phyloP scores from a whole-genome alignment of 106 monocot species.

The Dendrobium officinale region DNA sequence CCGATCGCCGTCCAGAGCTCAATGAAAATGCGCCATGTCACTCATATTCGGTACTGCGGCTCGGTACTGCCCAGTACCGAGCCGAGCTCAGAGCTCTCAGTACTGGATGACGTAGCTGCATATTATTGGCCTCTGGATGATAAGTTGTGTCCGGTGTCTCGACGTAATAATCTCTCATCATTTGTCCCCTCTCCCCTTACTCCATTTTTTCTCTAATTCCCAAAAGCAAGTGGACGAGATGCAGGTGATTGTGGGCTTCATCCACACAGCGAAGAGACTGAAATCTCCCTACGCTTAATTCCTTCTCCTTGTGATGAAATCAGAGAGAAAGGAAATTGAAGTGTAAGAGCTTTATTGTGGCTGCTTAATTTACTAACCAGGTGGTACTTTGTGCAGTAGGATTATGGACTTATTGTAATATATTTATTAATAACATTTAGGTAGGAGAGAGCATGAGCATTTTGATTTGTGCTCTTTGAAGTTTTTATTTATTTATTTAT shows the following conservation, averaged over 20 bases:
- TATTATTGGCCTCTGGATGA: too few species aligned
- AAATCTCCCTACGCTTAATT: constrained; percentile 9
- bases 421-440: neutral
- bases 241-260: constrained; percentile 28
- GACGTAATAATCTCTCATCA: neutral
- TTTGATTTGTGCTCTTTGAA: constrained; percentile 3
- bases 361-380: neutral
- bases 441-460: constrained; percentile 1
- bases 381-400: neutral
- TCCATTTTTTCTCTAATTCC: neutral
- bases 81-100: too few species aligned
- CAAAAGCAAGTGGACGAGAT: constrained; percentile 30
- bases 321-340: neutral
- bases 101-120: too few species aligned
- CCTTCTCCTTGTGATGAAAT: neutral
- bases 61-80: too few species aligned
- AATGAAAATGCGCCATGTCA: too few species aligned
- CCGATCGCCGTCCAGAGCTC: too few species aligned
- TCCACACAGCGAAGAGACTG: constrained; percentile 18
- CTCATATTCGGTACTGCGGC: too few species aligned
- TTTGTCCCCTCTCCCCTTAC: neutral
- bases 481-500: neutral
- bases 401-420: neutral
- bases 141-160: too few species aligned
- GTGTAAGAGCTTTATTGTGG: neutral